Base-by-base conservation (phyloP, 1,284 basidiomycete species). In the Pseudozyma flocculosa region DNA sequence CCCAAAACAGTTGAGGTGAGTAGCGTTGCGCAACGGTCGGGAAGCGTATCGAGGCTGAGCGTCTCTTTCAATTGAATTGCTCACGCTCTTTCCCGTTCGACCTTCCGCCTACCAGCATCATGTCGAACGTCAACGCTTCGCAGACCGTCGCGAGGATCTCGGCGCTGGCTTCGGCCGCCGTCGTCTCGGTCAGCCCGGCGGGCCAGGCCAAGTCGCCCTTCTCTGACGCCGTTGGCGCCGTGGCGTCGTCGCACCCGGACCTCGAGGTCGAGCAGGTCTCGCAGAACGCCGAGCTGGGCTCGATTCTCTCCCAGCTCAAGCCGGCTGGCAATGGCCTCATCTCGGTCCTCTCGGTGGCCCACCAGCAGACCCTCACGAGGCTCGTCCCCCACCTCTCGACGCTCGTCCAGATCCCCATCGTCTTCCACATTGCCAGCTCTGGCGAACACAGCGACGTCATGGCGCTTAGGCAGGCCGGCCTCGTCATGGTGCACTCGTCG, bases 401-500 rank as follows among this genome's bases (percentile, higher is more conserved):
- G 48, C 64, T 76, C 24, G 57, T 67, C 47, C 50, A 57, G 39
- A 55, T 54, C 5, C 72, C 72, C 19, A 46, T 67, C 44, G 70
- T 75, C 41, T 55, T 75, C 41, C 72, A 75, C 26, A 55, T 76
- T 15, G 64, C 62, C 29, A 72, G 61, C 43, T 44, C 50, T 10
- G 80, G 82, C 46, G 84, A 86, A 68, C 81, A 87, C 47, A 82
- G 84, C 21, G 83, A 86, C 61, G 80, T 83, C 13, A 81, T 87
- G 45, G 76, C 83, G 3, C 81, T 88, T 39, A 82, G 83, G 24
- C 83, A 84, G 21, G 81, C 83, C 11, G 81, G 85, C 11, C 82
- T 84, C 36, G 84, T 84, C 68, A 81, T 87, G 59, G 53, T 90
- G 42, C 81, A 87, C 78, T 88, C 86, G 5, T 81, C 83, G 49